These are phyloP conservation scores for Coemansia sp. DNA, from an alignment of 192 early-diverging fungal genomes.

Conservation along the genomic window DNA sequence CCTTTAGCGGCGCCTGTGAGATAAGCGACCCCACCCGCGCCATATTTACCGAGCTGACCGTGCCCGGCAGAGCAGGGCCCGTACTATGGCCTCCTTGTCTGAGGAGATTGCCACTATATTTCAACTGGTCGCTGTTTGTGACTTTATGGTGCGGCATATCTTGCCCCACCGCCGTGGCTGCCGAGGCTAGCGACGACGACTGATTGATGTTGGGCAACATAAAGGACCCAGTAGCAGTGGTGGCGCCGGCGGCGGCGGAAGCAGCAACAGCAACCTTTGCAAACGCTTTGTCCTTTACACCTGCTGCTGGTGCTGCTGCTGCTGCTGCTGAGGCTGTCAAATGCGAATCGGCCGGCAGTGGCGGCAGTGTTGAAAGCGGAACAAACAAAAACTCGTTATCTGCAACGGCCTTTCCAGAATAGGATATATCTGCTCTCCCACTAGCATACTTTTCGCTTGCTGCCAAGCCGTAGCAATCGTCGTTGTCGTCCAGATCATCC, in stretches of 20 bases:
- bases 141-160: too few relatives aligned
- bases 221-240: neutral
- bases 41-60: conserved; percentile 9
- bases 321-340: neutral
- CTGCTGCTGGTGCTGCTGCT: neutral
- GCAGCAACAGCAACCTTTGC: too few relatives aligned
- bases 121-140: too few relatives aligned
- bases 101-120: too few relatives aligned
- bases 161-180: neutral
- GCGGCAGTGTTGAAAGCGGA: conserved; percentile 4
- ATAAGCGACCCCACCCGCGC: conserved; percentile 12
- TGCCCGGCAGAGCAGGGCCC: neutral
- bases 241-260: too few relatives aligned
- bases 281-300: too few relatives aligned
- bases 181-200: neutral
- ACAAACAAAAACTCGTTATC: conserved; percentile 12
- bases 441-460: too few relatives aligned
- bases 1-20: conserved; percentile 38
- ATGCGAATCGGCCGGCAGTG: too few relatives aligned
- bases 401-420: too few relatives aligned
- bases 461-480: conserved; percentile 24
- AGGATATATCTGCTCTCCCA: neutral
- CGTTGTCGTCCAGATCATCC: conserved; percentile 17
- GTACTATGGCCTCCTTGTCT: conserved; percentile 5
- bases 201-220: neutral